phyloP scores from a whole-genome alignment of 2,329 filamentous ascomycete species.

The Lasiodiplodia gonubiensis region DNA sequence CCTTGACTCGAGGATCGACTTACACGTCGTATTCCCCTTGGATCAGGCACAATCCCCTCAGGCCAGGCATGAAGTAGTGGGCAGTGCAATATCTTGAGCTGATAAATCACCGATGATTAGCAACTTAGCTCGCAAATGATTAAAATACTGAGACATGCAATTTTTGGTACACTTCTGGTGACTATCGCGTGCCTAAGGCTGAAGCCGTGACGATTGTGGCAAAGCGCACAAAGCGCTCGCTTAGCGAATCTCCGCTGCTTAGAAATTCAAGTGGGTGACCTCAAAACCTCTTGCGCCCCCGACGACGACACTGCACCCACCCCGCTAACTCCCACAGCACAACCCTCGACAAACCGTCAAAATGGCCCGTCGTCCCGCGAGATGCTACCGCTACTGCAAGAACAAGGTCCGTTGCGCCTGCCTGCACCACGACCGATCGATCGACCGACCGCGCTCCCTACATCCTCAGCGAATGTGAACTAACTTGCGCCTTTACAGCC shows the following conservation, averaged over 20 bases:
- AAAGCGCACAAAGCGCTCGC: slow-evolving; percentile 26
- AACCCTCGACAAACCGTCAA: slow-evolving; percentile 68
- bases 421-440: neutral
- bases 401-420: slow-evolving; percentile 79
- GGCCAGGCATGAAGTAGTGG: neutral
- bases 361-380: slow-evolving; percentile 99
- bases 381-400: slow-evolving; percentile 99
- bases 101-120: neutral
- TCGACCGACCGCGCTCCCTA: slow-evolving; percentile 3
- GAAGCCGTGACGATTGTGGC: slow-evolving; percentile 26
- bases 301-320: slow-evolving; percentile 20
- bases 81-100: neutral
- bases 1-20: too few species aligned
- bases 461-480: slow-evolving; percentile 8
- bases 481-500: slow-evolving; percentile 61
- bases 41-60: neutral
- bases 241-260: slow-evolving; percentile 26
- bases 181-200: slow-evolving; percentile 1
- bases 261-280: slow-evolving; percentile 29
- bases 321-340: slow-evolving; percentile 42
- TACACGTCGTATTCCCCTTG: neutral
- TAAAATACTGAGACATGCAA: neutral
- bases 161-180: neutral
- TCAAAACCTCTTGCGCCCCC: slow-evolving; percentile 29
- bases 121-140: neutral